Percentiles rank a stretch among this genome's conserved stretches.
phyloP scores from a whole-genome alignment of 306 rosid genomes.

The Crotalaria pallida region DNA sequence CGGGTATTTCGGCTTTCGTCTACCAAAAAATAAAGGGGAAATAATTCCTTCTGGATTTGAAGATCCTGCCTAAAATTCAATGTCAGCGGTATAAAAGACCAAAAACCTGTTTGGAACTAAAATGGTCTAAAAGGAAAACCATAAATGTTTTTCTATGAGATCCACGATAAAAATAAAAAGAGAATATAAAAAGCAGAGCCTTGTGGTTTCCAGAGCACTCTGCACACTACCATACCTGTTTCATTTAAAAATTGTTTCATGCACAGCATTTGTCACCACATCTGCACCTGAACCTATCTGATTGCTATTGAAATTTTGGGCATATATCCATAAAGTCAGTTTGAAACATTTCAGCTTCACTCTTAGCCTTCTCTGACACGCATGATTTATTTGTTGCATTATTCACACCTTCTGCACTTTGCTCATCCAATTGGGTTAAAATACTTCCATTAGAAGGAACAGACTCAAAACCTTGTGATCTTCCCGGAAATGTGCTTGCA shows the following conservation, averaged over 20 bases:
- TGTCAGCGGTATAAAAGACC: slow-evolving; percentile 18
- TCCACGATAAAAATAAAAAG: slow-evolving; percentile 25
- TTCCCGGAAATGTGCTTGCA: slow-evolving; percentile 20
- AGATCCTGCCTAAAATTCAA: slow-evolving; percentile 27
- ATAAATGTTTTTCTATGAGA: slow-evolving; percentile 19
- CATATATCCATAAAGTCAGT: slow-evolving; percentile 26
- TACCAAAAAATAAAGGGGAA: slow-evolving; percentile 6
- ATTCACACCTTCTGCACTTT: slow-evolving; percentile 18
- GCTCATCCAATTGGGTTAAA: slow-evolving; percentile 26
- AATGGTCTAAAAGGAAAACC: slow-evolving; percentile 12
- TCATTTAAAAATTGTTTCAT: slow-evolving; percentile 24
- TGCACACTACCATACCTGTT: slow-evolving; percentile 30
- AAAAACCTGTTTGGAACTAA: slow-evolving; percentile 27
- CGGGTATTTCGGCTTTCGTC: slow-evolving; percentile 23
- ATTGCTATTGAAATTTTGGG: slow-evolving; percentile 26
- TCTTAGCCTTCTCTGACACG: slow-evolving; percentile 29
- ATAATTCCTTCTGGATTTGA: slow-evolving; percentile 29
- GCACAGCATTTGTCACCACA: slow-evolving; percentile 20
- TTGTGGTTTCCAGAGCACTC: slow-evolving; percentile 24
- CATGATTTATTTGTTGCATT: slow-evolving; percentile 27
- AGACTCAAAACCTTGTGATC: slow-evolving; percentile 21
- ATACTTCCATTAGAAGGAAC: slow-evolving; percentile 19
- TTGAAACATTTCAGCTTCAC: slow-evolving; percentile 37
- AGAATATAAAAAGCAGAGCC: slow-evolving; percentile 37
- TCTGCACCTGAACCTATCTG: slow-evolving; percentile 23